Evolutionary conservation across 768 basidiomycete species (phyloP).

Genomic region (Russula dissimulans): DNA sequence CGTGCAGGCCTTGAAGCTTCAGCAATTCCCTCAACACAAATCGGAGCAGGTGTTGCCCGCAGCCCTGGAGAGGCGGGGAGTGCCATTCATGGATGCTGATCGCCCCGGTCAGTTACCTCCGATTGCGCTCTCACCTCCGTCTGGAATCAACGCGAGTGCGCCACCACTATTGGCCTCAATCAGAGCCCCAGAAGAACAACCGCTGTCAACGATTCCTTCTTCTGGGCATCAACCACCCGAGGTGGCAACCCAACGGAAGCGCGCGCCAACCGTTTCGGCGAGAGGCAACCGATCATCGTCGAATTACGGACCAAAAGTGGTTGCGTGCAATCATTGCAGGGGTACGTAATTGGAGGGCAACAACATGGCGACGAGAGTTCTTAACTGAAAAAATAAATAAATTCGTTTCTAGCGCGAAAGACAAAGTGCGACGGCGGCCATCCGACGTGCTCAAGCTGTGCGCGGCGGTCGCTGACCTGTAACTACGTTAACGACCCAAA

Average conservation of each 20-base stretch:
- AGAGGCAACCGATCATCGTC: constrained; percentile 46
- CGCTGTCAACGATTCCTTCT: constrained; percentile 33
- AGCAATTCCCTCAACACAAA: constrained; percentile 19
- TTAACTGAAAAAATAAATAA: not conserved
- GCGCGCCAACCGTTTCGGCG: constrained; percentile 54
- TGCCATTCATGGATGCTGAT: constrained; percentile 10
- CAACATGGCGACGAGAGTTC: not conserved
- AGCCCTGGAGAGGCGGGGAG: constrained; percentile 14
- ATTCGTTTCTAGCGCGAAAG: constrained; percentile 54
- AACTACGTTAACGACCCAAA: constrained; percentile 66
- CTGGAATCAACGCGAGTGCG: constrained; percentile 13
- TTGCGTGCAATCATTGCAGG: constrained; percentile 84
- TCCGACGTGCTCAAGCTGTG: constrained; percentile 76
- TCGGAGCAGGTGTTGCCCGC: constrained; percentile 17
- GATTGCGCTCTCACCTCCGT: constrained; percentile 15
- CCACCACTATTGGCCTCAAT: constrained; percentile 23
- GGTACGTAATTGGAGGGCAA: constrained; percentile 37
- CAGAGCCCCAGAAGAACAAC: constrained; percentile 18
- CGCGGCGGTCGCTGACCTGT: constrained; percentile 64
- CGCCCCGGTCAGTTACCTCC: constrained; percentile 16
- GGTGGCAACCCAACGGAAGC: constrained; percentile 34
- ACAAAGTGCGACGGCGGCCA: constrained; percentile 86
- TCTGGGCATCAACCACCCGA: constrained; percentile 17
- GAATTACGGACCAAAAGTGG: constrained; percentile 74
- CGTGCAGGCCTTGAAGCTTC: constrained; percentile 7